Base-by-base conservation (phyloP, 1,139 yeast species). In the Scheffersomyces insectosa region DNA sequence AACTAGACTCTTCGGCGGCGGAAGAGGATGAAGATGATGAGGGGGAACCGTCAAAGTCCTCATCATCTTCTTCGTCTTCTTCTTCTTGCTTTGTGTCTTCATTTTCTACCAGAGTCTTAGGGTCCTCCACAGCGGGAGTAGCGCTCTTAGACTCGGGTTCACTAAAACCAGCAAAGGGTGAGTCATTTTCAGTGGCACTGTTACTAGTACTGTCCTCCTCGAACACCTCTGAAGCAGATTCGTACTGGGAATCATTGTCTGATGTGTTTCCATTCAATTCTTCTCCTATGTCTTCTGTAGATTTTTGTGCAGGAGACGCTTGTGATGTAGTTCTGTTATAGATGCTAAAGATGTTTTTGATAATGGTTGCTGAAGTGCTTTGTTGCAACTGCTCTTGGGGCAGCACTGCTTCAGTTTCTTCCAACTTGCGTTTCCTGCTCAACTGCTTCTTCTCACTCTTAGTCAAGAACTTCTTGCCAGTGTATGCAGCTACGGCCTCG, bases 401-500 rank as follows among this genome's bases (percentile, higher is more conserved):
- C 25, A 20, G 25, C 25, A 7, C 25, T 9, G 12, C 25, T 20
- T 36, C 38, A 7, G 27, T 15, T 39, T 34, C 33, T 27, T 20
- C 34, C 31, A 36, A 27, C 42, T 12, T 41, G 48, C 40, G 55
- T 58, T 38, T 58, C 52, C 37, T 51, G 47, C 47, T 59, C 40
- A 58, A 55, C 40, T 55, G 59, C 43, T 59, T 65, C 51, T 63
- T 62, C 46, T 73, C 75, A 37, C 64, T 63, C 45, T 69, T 72
- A 16, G 74, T 63, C 34, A 75, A 57, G 52, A 73, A 76, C 52
- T 72, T 77, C 52, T 70, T 73, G 16, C 83, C 83, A 1, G 83
- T 74, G 56, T 80, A 80, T 3, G 79, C 76, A 7, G 83, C 83
- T 31, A 80, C 79, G 2, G 85, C 85, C 56, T 79, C 84, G 3